Conservation (phyloP, 345 rosid species). For the Rhodamnia rubescens region DNA sequence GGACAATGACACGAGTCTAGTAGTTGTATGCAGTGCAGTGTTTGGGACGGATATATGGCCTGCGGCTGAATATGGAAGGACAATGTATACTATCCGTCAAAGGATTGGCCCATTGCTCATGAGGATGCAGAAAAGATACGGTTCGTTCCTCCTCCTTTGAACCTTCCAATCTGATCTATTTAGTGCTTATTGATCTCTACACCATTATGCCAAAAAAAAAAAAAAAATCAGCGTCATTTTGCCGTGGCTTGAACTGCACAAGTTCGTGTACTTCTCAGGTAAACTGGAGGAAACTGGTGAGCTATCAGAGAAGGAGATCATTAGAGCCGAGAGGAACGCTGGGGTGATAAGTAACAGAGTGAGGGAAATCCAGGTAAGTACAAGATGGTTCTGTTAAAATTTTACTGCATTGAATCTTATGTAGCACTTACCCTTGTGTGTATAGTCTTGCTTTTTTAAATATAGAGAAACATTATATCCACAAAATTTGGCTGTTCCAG, state of each 20-base stretch:
- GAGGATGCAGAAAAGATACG: slow-evolving; percentile 81
- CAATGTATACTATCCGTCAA: slow-evolving; percentile 94
- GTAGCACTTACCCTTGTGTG: neutral
- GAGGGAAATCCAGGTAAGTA: slow-evolving; percentile 84
- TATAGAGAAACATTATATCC: neutral
- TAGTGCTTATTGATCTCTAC: neutral
- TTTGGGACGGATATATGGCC: slow-evolving; percentile 99
- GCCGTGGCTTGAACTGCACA: neutral
- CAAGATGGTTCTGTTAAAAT: neutral
- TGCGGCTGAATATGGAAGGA: slow-evolving; percentile 94
- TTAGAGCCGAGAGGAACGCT: slow-evolving; percentile 90
- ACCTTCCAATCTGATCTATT: neutral
- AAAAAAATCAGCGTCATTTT: neutral
- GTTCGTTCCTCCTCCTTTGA: slow-evolving; percentile 16
- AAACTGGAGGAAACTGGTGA: slow-evolving; percentile 57
- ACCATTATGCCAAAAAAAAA: neutral
- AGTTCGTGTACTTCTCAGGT: slow-evolving; percentile 26
- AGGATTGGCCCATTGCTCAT: slow-evolving; percentile 86
- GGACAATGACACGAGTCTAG: slow-evolving; percentile 10
- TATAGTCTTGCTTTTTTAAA: neutral
- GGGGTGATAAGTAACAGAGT: slow-evolving; percentile 72
- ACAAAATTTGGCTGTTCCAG: slow-evolving; percentile 19
- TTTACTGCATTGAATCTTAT: neutral
- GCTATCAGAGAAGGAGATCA: slow-evolving; percentile 79
- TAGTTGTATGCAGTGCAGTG: slow-evolving; percentile 81